Evolutionary conservation across 306 rosid genomes (phyloP).

Genomic region (Albizia julibrissin): DNA sequence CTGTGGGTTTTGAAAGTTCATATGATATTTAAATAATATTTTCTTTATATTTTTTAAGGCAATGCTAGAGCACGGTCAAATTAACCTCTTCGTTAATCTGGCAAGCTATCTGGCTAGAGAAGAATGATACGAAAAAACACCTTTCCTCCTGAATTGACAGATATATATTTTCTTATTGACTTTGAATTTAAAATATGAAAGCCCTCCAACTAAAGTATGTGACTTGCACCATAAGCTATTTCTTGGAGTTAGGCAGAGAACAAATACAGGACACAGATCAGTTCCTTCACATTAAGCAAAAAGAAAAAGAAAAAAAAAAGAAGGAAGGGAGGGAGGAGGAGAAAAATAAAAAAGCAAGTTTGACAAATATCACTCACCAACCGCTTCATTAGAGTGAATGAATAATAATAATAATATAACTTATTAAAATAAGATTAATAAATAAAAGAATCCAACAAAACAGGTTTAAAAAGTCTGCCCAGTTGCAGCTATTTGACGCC

Average conservation of each 20-base stretch:
- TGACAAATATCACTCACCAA: conserved; percentile 46
- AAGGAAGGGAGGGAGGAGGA: background rate
- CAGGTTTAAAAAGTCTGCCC: conserved; percentile 20
- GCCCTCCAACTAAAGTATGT: conserved; percentile 25
- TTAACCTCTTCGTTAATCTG: background rate
- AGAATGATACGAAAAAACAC: background rate
- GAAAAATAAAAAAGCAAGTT: conserved; percentile 22
- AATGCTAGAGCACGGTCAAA: background rate
- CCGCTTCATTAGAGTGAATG: conserved; percentile 22
- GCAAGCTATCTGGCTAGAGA: background rate
- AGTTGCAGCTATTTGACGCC: conserved; percentile 30
- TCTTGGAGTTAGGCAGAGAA: conserved; percentile 18
- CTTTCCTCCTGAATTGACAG: background rate
- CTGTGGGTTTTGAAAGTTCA: too few species aligned
- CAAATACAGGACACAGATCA: conserved; percentile 15
- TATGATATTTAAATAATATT: too few species aligned
- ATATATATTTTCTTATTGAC: conserved; percentile 28
- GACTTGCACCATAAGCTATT: conserved; percentile 43
- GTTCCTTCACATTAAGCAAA: conserved; percentile 5
- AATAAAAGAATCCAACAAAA: background rate
- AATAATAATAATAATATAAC: background rate
- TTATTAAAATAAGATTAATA: background rate
- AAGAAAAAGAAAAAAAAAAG: background rate
- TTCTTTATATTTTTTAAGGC: background rate
- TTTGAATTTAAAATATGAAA: conserved; percentile 34